phyloP scores from a whole-genome alignment of 805 yeast genomes.

The Isabelozyma heimii region DNA sequence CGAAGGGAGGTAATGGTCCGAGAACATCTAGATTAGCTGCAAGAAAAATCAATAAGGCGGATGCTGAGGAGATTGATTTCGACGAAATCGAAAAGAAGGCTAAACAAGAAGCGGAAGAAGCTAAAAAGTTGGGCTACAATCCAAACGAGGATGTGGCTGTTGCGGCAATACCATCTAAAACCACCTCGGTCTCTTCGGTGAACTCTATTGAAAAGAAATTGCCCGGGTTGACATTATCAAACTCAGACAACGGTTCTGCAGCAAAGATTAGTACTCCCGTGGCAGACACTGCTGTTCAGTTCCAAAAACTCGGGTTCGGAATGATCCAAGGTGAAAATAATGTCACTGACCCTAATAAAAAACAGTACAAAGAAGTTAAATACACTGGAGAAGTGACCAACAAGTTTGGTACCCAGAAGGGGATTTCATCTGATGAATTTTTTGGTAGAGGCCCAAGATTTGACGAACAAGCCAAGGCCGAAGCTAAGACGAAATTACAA shows the following conservation, averaged over 20 bases:
- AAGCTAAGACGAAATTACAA: conserved; percentile 79
- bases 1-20: conserved; percentile 47
- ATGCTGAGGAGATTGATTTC: conserved; percentile 50
- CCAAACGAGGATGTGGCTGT: conserved; percentile 27
- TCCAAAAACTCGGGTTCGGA: conserved; percentile 87
- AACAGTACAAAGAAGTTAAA: conserved; percentile 52
- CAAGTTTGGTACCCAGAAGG: conserved; percentile 87
- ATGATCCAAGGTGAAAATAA: conserved; percentile 68
- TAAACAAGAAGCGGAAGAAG: conserved; percentile 73
- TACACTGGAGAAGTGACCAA: conserved; percentile 73
- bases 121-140: conserved; percentile 51
- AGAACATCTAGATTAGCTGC: conserved; percentile 57
- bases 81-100: conserved; percentile 75
- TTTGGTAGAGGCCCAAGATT: conserved; percentile 82
- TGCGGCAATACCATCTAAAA: conserved; percentile 5
- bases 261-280: conserved; percentile 19
- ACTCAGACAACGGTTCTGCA: background rate
- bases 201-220: conserved; percentile 8
- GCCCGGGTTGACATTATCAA: conserved; percentile 10
- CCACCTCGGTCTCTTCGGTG: conserved; percentile 2
- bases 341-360: conserved; percentile 20
- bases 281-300: conserved; percentile 58
- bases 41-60: conserved; percentile 48
- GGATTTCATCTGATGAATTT: conserved; percentile 91
- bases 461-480: conserved; percentile 73